Evolutionary conservation across 1,284 basidiomycete genomes (phyloP).

Genomic region (Meira nashicola): DNA sequence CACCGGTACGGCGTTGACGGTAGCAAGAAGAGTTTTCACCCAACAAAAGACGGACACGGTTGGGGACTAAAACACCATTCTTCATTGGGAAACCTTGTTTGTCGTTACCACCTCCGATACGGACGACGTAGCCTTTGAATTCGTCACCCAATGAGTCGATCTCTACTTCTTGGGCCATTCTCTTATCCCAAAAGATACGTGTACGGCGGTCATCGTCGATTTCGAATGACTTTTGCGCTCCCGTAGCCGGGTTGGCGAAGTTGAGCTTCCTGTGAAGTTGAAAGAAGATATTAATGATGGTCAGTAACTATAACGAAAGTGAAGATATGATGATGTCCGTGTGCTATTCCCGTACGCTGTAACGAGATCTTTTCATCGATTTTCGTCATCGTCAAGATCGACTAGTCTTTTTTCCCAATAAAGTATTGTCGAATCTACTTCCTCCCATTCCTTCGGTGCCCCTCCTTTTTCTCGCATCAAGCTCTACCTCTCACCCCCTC

Average conservation of each 20-base stretch:
- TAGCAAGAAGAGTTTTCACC: conserved; percentile 96
- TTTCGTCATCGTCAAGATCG: not conserved
- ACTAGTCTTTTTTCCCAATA: not conserved
- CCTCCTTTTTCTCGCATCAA: not conserved
- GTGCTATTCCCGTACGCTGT: no score
- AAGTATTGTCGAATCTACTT: not conserved
- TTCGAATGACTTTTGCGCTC: conserved; percentile 88
- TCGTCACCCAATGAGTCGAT: conserved; percentile 89
- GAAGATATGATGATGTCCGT: not conserved
- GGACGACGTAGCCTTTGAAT: conserved; percentile 94
- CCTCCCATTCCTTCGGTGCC: not conserved
- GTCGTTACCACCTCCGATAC: conserved; percentile 95
- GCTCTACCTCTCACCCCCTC: not conserved
- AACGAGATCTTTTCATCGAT: not conserved
- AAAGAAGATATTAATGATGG: not conserved
- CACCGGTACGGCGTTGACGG: conserved; percentile 83
- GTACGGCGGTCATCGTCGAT: conserved; percentile 75
- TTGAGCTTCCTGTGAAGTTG: conserved; percentile 78
- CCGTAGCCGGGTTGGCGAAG: conserved; percentile 89
- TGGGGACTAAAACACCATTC: conserved; percentile 69
- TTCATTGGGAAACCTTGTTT: conserved; percentile 67
- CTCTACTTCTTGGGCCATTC: conserved; percentile 89
- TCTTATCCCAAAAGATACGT: conserved; percentile 93
- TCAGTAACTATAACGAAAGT: not conserved
- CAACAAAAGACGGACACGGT: conserved; percentile 91